Evolutionary conservation across 441 rosid genomes (phyloP).

Genomic region (Erysimum cheiri): DNA sequence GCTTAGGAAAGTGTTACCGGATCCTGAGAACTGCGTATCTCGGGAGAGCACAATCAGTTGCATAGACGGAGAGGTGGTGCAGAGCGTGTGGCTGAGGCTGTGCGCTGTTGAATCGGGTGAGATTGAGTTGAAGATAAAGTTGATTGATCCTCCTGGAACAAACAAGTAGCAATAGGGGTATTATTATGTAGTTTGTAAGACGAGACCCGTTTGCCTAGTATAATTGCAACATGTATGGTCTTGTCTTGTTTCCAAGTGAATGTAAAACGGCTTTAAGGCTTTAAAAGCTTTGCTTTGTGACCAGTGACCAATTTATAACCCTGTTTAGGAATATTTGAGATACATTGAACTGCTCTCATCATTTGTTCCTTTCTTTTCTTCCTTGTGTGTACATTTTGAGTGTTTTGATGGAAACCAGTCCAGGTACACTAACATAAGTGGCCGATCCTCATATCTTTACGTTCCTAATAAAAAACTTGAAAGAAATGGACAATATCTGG

Average conservation of each 20-base stretch:
- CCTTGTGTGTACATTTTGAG: slow-evolving; percentile 10
- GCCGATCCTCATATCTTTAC: slow-evolving; percentile 5
- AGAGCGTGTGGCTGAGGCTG: slow-evolving; percentile 86
- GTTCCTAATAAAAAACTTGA: slow-evolving; percentile 1
- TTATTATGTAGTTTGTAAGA: slow-evolving; percentile 34
- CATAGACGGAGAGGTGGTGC: slow-evolving; percentile 82
- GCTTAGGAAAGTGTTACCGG: slow-evolving; percentile 81
- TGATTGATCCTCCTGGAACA: slow-evolving; percentile 55
- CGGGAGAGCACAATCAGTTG: slow-evolving; percentile 85
- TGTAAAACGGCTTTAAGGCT: slow-evolving; percentile 21
- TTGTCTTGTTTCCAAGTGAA: slow-evolving; percentile 21
- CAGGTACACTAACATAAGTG: slow-evolving; percentile 18
- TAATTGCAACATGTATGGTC: slow-evolving; percentile 30
- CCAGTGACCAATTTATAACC: not conserved
- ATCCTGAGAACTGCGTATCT: slow-evolving; percentile 76
- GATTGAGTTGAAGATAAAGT: slow-evolving; percentile 79
- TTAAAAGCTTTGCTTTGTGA: not conserved
- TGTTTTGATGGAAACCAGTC: slow-evolving; percentile 5
- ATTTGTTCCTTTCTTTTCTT: not conserved
- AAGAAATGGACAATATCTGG: slow-evolving; percentile 6
- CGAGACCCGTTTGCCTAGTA: slow-evolving; percentile 24
- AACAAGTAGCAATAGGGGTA: slow-evolving; percentile 14
- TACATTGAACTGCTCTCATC: not conserved
- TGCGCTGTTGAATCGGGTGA: slow-evolving; percentile 91
- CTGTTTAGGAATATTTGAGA: not conserved